Conservation (phyloP, 2,329 filamentous ascomycete genomes). For the Pseudophaeomoniella oleicola region DNA sequence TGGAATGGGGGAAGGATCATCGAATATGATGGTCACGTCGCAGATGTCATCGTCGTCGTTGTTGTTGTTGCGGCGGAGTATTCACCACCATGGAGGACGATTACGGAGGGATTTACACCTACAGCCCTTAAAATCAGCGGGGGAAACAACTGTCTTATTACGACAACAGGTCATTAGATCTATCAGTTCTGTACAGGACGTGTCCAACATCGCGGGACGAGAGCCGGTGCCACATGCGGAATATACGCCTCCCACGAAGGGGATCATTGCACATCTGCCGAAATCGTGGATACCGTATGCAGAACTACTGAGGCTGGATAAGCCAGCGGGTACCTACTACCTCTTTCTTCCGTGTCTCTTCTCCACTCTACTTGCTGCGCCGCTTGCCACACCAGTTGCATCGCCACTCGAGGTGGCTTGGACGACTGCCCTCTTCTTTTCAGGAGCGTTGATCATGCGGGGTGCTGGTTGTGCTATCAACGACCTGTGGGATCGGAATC, state of each 20-base stretch:
- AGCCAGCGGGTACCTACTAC: slow-evolving; percentile 36
- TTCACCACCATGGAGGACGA: too few species aligned
- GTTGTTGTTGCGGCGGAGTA: too few species aligned
- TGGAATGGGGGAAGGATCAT: too few species aligned
- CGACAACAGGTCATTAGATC: too few species aligned
- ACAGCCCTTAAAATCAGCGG: too few species aligned
- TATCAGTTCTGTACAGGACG: slow-evolving; percentile 3
- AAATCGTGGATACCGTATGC: slow-evolving; percentile 39
- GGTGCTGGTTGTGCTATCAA: slow-evolving; percentile 41
- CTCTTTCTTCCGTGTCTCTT: slow-evolving; percentile 38
- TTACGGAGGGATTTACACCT: too few species aligned
- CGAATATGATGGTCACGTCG: too few species aligned
- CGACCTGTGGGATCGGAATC: slow-evolving; percentile 38
- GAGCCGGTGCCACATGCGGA: slow-evolving; percentile 9
- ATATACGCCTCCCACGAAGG: slow-evolving; percentile 31
- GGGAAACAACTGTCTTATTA: too few species aligned
- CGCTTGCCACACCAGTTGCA: slow-evolving; percentile 18
- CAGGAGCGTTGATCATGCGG: slow-evolving; percentile 33
- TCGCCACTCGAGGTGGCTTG: slow-evolving; percentile 21
- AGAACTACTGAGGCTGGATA: slow-evolving; percentile 38
- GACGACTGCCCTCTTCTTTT: slow-evolving; percentile 24
- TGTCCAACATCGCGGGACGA: background rate
- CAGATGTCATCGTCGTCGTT: too few species aligned
- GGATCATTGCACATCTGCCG: slow-evolving; percentile 31
- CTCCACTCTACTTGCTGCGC: slow-evolving; percentile 29